Evolutionary conservation across 495 filamentous ascomycete species (phyloP).

Genomic region (Astrothelium macrocarpum): DNA sequence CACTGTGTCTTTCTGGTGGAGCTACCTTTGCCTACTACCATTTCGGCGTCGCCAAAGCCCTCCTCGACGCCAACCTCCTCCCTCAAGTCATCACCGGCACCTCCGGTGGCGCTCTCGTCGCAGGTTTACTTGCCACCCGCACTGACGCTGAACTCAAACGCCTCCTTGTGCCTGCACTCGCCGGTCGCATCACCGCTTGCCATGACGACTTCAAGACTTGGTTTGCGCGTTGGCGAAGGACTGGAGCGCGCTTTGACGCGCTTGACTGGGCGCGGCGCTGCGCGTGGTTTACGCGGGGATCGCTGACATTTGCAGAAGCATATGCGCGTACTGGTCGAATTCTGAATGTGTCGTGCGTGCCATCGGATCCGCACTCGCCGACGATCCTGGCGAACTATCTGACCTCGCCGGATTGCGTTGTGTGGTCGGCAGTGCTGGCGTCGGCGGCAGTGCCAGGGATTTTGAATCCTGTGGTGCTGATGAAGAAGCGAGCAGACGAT

Average conservation of each 20-base stretch:
- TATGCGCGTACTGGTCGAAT: slow-evolving; percentile 91
- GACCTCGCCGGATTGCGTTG: slow-evolving; percentile 90
- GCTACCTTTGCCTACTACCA: slow-evolving; percentile 96
- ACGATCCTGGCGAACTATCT: slow-evolving; percentile 89
- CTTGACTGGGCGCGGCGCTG: slow-evolving; percentile 81
- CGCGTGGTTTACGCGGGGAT: slow-evolving; percentile 82
- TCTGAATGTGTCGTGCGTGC: slow-evolving; percentile 93
- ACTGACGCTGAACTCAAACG: slow-evolving; percentile 83
- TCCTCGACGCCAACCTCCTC: slow-evolving; percentile 75
- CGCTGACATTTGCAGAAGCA: slow-evolving; percentile 87
- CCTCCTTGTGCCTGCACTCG: slow-evolving; percentile 75
- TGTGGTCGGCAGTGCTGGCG: slow-evolving; percentile 93
- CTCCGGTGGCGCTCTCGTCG: slow-evolving; percentile 85
- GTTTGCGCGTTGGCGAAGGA: slow-evolving; percentile 77
- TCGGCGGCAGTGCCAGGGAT: slow-evolving; percentile 96
- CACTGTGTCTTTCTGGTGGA: slow-evolving; percentile 87
- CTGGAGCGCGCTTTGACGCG: slow-evolving; percentile 87
- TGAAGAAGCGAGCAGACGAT: slow-evolving; percentile 80
- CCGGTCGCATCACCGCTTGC: slow-evolving; percentile 76
- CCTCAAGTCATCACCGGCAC: slow-evolving; percentile 95
- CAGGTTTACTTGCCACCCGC: slow-evolving; percentile 75
- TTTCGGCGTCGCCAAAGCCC: slow-evolving; percentile 83
- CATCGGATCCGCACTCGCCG: slow-evolving; percentile 87
- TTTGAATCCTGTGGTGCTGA: slow-evolving; percentile 87
- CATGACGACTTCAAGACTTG: slow-evolving; percentile 67